These are phyloP conservation scores for Candida railenensis DNA, from an alignment of 805 yeast genomes.

Conservation along the genomic window DNA sequence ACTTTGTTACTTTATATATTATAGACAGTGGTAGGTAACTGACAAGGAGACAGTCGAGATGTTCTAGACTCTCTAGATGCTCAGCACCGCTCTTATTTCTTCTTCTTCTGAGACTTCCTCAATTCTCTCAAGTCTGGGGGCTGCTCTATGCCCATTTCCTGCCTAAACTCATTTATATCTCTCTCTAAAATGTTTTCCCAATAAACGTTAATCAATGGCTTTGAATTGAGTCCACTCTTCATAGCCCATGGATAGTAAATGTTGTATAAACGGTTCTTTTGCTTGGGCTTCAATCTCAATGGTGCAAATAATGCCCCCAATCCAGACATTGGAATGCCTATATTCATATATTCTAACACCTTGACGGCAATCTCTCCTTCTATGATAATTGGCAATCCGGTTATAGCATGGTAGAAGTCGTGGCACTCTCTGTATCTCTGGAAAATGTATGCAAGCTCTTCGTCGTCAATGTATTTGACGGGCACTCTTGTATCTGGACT, in stretches of 20 bases:
- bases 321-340: conserved; percentile 95
- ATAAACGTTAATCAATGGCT: conserved; percentile 80
- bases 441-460: conserved; percentile 87
- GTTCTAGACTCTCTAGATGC: too few species aligned
- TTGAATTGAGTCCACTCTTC: conserved; percentile 65
- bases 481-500: conserved; percentile 92
- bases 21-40: too few species aligned
- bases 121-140: conserved; percentile 75
- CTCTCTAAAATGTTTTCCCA: conserved; percentile 84
- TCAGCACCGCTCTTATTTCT: too few species aligned
- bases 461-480: conserved; percentile 84
- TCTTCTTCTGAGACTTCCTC: conserved; percentile 32
- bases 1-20: too few species aligned
- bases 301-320: conserved; percentile 91
- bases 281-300: conserved; percentile 61
- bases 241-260: conserved; percentile 89
- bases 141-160: conserved; percentile 66
- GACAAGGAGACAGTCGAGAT: too few species aligned
- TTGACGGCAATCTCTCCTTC: conserved; percentile 98
- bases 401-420: conserved; percentile 91
- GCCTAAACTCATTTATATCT: conserved; percentile 71
- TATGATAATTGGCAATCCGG: conserved; percentile 84
- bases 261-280: conserved; percentile 60
- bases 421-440: conserved; percentile 96
- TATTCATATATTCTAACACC: conserved; percentile 86